Evolutionary conservation across 2,329 filamentous ascomycete species (phyloP).

Genomic region (Aureobasidium sp.): DNA sequence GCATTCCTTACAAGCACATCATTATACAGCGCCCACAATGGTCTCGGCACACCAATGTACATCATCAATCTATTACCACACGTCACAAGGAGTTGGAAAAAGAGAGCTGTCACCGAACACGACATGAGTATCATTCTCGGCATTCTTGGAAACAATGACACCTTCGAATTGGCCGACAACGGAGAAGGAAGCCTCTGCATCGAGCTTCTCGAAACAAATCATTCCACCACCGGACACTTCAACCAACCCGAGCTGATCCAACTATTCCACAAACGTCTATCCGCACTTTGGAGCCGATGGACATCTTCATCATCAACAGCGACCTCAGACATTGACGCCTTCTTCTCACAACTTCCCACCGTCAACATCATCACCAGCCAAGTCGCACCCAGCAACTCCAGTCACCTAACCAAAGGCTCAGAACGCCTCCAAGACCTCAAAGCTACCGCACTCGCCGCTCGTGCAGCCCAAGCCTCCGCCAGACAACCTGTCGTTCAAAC

Average conservation of each 20-base stretch:
- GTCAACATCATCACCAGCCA: slow-evolving; percentile 44
- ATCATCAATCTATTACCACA: slow-evolving; percentile 31
- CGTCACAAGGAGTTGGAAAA: slow-evolving; percentile 36
- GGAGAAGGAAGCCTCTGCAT: slow-evolving; percentile 34
- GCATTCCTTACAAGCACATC: slow-evolving; percentile 42
- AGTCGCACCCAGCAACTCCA: slow-evolving; percentile 41
- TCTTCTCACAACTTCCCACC: slow-evolving; percentile 49
- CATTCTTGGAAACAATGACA: slow-evolving; percentile 21
- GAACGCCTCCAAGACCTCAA: slow-evolving; percentile 61
- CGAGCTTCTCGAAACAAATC: slow-evolving; percentile 27
- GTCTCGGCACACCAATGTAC: slow-evolving; percentile 36
- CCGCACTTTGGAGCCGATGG: slow-evolving; percentile 37
- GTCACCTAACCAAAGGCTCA: slow-evolving; percentile 56
- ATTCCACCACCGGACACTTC: slow-evolving; percentile 22
- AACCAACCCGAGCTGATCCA: slow-evolving; percentile 41
- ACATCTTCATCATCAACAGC: slow-evolving; percentile 25
- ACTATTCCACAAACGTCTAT: slow-evolving; percentile 41
- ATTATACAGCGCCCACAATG: slow-evolving; percentile 42
- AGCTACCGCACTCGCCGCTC: slow-evolving; percentile 27
- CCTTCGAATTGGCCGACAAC: slow-evolving; percentile 33
- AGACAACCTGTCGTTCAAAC: slow-evolving; percentile 14
- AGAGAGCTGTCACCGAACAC: slow-evolving; percentile 35
- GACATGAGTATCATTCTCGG: slow-evolving; percentile 40
- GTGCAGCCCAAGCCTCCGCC: slow-evolving; percentile 24
- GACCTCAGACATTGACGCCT: slow-evolving; percentile 36